phyloP scores from a whole-genome alignment of 2,329 filamentous ascomycete genomes.

The Apiospora saccharicola region DNA sequence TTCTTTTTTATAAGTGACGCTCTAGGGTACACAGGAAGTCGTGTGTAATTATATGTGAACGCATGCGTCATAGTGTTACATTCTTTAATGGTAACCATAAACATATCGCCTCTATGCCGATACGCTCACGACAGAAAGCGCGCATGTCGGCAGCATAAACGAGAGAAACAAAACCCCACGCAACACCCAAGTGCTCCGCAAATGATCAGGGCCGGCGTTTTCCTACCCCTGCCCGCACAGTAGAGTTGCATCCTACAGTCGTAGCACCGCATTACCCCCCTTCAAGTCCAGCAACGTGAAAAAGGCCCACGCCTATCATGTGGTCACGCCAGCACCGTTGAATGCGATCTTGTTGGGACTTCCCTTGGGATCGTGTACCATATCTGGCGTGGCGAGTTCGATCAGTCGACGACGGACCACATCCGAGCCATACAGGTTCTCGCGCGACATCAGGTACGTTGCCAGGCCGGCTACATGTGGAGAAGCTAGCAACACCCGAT shows the following conservation, averaged over 20 bases:
- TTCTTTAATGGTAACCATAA: background rate
- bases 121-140: no score
- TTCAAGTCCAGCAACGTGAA: background rate
- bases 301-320: background rate
- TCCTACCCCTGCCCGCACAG: background rate
- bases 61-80: background rate
- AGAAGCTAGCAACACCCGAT: conserved; percentile 27
- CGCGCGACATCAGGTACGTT: conserved; percentile 38
- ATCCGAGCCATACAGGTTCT: conserved; percentile 31
- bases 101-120: background rate
- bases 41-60: background rate
- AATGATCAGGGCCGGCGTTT: background rate
- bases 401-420: conserved; percentile 31
- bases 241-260: background rate
- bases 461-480: conserved; percentile 39
- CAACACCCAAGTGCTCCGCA: background rate
- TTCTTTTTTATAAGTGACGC: background rate
- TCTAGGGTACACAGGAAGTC: background rate
- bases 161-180: background rate
- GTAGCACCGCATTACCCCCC: background rate
- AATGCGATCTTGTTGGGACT: conserved; percentile 39
- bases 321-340: conserved; percentile 33
- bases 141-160: background rate
- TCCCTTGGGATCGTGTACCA: conserved; percentile 34
- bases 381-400: conserved; percentile 33